Evolutionary conservation across 225 moss, liverwort and hornwort species (phyloP).

Genomic region (Ulota crispa): DNA sequence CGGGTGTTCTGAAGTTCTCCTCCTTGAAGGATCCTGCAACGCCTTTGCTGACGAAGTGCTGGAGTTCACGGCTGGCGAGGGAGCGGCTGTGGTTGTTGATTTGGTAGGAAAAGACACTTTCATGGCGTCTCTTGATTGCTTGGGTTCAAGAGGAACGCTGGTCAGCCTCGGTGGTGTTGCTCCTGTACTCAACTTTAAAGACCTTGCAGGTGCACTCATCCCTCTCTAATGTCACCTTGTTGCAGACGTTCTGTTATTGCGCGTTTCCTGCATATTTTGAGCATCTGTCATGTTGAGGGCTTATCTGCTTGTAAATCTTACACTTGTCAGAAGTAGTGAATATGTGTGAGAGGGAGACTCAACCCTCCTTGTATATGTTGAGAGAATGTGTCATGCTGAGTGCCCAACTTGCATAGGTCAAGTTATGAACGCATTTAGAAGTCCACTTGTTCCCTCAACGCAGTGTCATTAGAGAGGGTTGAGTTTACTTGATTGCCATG

Average conservation of each 20-base stretch:
- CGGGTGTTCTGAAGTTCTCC: conserved; percentile 30
- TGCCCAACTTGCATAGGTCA: background rate
- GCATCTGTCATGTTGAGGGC: too few relatives aligned
- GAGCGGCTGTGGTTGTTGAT: conserved; percentile 30
- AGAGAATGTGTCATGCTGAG: too few relatives aligned
- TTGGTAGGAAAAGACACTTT: conserved; percentile 31
- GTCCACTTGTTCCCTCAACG: background rate
- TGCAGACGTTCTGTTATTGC: too few relatives aligned
- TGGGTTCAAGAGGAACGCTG: conserved; percentile 39
- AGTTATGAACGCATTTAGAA: background rate
- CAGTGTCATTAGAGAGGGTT: background rate
- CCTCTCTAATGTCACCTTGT: too few relatives aligned
- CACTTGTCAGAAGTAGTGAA: too few relatives aligned
- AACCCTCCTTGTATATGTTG: too few relatives aligned
- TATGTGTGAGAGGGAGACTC: background rate
- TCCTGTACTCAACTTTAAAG: conserved; percentile 12
- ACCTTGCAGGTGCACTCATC: conserved; percentile 17
- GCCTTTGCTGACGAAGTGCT: conserved; percentile 33
- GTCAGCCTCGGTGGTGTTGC: conserved; percentile 31
- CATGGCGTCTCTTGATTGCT: conserved; percentile 27
- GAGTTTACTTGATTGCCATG: background rate
- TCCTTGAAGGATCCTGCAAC: background rate
- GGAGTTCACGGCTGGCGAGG: conserved; percentile 43
- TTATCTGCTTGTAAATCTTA: too few relatives aligned
- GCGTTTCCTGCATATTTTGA: too few relatives aligned